A percentile compares a stretch with the other conserved stretches of the same genome.
These are phyloP conservation scores for Saturnispora saitoi DNA, from an alignment of 805 yeast species.

Conservation along the genomic window DNA sequence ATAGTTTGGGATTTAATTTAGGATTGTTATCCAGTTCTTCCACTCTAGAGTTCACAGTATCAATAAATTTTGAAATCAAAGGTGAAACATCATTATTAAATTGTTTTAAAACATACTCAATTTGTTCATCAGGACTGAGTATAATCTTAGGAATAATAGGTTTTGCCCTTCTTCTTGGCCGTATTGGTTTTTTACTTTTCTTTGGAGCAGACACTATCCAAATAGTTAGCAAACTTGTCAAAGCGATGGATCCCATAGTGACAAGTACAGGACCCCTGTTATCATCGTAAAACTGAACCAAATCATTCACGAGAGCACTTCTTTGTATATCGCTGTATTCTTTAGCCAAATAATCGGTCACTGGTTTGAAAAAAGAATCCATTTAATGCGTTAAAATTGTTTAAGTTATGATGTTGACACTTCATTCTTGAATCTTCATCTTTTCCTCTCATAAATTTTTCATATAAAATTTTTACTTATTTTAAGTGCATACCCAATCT, in stretches of 20 bases:
- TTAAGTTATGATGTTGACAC: background rate
- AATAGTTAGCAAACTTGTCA: background rate
- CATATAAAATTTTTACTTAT: background rate
- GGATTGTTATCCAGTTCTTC: background rate
- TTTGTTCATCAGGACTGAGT: constrained; percentile 13
- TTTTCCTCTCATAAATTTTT: background rate
- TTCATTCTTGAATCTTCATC: background rate
- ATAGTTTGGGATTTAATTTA: background rate
- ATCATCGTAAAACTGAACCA: background rate
- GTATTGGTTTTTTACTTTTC: background rate
- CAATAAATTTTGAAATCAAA: background rate
- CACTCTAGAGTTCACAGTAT: constrained; percentile 9
- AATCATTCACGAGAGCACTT: background rate
- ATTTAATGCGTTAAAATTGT: background rate
- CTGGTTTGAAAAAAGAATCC: background rate
- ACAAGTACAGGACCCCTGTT: background rate
- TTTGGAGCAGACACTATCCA: background rate
- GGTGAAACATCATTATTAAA: constrained; percentile 1
- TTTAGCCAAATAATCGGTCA: background rate
- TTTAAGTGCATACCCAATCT: background rate
- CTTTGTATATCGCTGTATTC: background rate
- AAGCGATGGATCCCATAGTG: background rate
- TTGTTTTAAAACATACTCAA: constrained; percentile 1
- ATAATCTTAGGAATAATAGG: constrained; percentile 16
- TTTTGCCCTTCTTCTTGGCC: constrained; percentile 5